Evolutionary conservation across 305 asterid species (phyloP).

Genomic region (Striga hermonthica): DNA sequence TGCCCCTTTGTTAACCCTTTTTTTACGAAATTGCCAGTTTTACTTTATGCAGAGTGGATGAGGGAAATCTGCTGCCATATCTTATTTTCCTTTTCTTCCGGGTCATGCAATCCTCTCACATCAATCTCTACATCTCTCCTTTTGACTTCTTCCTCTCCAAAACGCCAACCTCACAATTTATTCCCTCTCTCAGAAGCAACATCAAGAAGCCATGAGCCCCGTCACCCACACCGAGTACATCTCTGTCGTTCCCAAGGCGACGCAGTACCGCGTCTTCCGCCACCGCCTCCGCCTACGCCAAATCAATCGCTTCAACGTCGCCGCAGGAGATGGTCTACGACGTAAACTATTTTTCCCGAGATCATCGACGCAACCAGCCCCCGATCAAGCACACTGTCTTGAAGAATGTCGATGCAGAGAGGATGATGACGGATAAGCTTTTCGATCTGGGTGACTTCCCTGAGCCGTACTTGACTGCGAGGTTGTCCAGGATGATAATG

Average conservation of each 20-base stretch:
- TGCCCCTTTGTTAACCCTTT: no score
- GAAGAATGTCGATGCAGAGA: conserved; percentile 78
- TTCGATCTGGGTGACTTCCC: conserved; percentile 75
- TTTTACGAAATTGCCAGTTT: no score
- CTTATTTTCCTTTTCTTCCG: no score
- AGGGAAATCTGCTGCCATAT: no score
- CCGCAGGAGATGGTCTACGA: conserved; percentile 83
- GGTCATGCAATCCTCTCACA: no score
- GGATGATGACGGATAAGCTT: conserved; percentile 64
- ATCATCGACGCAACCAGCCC: conserved; percentile 89
- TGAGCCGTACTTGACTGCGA: conserved; percentile 68
- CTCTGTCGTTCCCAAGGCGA: conserved; percentile 64
- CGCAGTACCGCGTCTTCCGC: conserved; percentile 77
- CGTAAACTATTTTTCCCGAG: conserved; percentile 83
- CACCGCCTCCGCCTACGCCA: no score
- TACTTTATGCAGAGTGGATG: no score
- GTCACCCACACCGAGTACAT: conserved; percentile 59
- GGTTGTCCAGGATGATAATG: conserved; percentile 59
- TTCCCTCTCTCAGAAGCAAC: conserved; percentile 67
- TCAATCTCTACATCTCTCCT: no score
- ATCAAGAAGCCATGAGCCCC: conserved; percentile 87
- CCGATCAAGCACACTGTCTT: conserved; percentile 68
- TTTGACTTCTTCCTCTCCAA: no score
- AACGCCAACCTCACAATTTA: conserved; percentile 57
- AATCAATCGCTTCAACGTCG: conserved; percentile 79